These are phyloP conservation scores for Tolypocladium sp. DNA, from an alignment of 2,329 filamentous ascomycete species.

Conservation along the genomic window DNA sequence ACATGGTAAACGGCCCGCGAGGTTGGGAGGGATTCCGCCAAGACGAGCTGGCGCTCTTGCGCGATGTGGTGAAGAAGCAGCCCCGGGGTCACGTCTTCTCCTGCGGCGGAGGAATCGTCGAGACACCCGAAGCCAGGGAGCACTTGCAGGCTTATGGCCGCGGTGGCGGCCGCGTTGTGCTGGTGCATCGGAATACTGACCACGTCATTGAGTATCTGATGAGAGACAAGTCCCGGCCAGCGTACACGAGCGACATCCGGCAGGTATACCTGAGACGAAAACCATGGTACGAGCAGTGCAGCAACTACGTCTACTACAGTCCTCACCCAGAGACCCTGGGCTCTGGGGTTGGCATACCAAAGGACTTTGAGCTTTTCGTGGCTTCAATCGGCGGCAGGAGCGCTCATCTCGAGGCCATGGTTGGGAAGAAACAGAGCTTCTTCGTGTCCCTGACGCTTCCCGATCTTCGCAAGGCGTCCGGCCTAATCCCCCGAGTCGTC, in stretches of 20 bases:
- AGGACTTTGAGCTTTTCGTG: constrained; percentile 28
- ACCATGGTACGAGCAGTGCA: constrained; percentile 85
- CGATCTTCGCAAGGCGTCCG: constrained; percentile 53
- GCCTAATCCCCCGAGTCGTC: constrained; percentile 61
- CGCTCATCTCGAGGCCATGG: constrained; percentile 36
- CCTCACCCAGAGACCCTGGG: constrained; percentile 41
- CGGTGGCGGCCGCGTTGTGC: constrained; percentile 72
- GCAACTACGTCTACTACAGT: constrained; percentile 89
- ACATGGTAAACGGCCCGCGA: constrained; percentile 61
- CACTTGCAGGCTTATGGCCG: constrained; percentile 65
- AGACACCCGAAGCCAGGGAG: constrained; percentile 70
- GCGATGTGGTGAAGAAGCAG: constrained; percentile 65
- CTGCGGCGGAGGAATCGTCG: constrained; percentile 88
- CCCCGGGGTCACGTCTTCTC: constrained; percentile 75
- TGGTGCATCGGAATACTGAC: constrained; percentile 80
- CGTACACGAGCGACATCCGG: constrained; percentile 87
- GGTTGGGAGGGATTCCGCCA: constrained; percentile 88
- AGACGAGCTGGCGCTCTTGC: constrained; percentile 67
- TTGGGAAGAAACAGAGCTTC: constrained; percentile 63
- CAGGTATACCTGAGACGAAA: constrained; percentile 83
- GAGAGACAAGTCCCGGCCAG: constrained; percentile 81
- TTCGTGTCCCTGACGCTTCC: constrained; percentile 88
- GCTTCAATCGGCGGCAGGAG: constrained; percentile 26
- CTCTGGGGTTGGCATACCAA: constrained; percentile 16
- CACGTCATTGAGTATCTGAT: constrained; percentile 83